A percentile compares a stretch with the other conserved stretches of the same genome.
phyloP scores from a whole-genome alignment of 1,284 basidiomycete species.

The Inonotus obliquus region DNA sequence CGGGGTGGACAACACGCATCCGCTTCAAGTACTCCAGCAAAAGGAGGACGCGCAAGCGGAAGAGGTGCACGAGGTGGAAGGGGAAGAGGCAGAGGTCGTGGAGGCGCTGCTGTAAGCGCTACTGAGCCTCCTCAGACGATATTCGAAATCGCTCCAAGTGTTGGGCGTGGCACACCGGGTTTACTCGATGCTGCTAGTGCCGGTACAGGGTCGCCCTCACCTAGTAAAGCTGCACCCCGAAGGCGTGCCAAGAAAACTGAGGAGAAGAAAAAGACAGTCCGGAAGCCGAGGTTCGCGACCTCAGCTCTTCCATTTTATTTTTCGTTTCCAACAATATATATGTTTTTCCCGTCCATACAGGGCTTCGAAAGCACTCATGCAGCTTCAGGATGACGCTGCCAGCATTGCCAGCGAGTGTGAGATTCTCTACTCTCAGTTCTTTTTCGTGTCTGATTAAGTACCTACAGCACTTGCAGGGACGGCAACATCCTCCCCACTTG shows the following conservation, averaged over 20 bases:
- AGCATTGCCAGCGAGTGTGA: slow-evolving; percentile 41
- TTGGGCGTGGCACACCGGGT: slow-evolving; percentile 17
- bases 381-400: slow-evolving; percentile 31
- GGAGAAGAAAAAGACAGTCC: slow-evolving; percentile 33
- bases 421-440: slow-evolving; percentile 13
- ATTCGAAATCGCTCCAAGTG: slow-evolving; percentile 21
- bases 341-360: not conserved
- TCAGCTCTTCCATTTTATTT: not conserved
- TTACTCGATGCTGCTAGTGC: slow-evolving; percentile 25
- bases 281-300: slow-evolving; percentile 19
- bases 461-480: slow-evolving; percentile 36
- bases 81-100: slow-evolving; percentile 14
- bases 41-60: slow-evolving; percentile 2
- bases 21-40: slow-evolving; percentile 18
- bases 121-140: slow-evolving; percentile 18
- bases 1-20: slow-evolving; percentile 24
- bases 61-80: slow-evolving; percentile 3
- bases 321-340: not conserved
- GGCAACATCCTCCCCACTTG: slow-evolving; percentile 40
- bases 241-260: slow-evolving; percentile 33
- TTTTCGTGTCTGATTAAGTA: slow-evolving; percentile 3
- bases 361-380: slow-evolving; percentile 22
- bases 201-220: slow-evolving; percentile 15
- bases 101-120: slow-evolving; percentile 10
- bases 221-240: slow-evolving; percentile 29